Conservation (phyloP, 257 asterid genomes). For the Solanum boliviense region DNA sequence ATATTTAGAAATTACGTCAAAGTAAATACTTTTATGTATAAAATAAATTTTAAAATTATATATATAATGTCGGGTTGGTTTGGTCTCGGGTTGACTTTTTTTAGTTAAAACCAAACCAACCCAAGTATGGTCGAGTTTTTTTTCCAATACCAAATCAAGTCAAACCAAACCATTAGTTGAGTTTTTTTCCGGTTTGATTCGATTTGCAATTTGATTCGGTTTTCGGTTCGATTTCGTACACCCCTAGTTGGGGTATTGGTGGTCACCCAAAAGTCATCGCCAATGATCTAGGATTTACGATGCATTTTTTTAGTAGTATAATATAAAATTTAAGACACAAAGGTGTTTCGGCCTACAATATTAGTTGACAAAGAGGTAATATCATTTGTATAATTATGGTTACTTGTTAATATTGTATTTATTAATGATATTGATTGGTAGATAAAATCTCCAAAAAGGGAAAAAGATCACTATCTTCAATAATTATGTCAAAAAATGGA, state of each 20-base stretch:
- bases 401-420: neutral
- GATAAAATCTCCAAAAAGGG: neutral
- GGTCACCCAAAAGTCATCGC: neutral
- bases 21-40: too few species aligned
- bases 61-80: too few species aligned
- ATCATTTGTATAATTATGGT: neutral
- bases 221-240: too few species aligned
- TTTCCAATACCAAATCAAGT: too few species aligned
- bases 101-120: too few species aligned
- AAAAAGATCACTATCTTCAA: neutral
- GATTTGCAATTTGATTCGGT: too few species aligned
- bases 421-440: neutral
- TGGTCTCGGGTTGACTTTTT: too few species aligned
- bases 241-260: neutral
- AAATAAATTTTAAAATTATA: too few species aligned
- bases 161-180: too few species aligned
- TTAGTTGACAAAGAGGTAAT: neutral
- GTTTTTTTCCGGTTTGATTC: too few species aligned
- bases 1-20: too few species aligned
- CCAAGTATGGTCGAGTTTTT: too few species aligned
- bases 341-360: neutral
- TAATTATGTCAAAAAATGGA: neutral
- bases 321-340: neutral
- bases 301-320: neutral
- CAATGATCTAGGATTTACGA: neutral